phyloP scores from a whole-genome alignment of 2,329 filamentous ascomycete species.

The Aplosporella prunicola region DNA sequence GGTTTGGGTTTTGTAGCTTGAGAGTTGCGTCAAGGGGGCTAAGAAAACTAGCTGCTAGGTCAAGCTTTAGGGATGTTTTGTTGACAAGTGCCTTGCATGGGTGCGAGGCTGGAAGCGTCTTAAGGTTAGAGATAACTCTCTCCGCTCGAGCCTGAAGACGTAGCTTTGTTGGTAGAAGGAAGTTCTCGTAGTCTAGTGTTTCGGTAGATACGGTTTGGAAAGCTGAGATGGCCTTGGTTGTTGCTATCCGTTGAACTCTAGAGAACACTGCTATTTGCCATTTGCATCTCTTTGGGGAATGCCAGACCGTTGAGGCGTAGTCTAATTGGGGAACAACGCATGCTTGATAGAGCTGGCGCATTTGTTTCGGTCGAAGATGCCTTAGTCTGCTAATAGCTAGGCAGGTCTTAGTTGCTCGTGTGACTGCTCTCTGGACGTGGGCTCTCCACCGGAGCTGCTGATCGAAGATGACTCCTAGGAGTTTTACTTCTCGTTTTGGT shows the following conservation, averaged over 20 bases:
- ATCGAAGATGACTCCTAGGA: slow-evolving; percentile 20
- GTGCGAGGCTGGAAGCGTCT: background rate
- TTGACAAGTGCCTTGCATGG: background rate
- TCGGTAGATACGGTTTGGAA: background rate
- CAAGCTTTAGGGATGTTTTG: background rate
- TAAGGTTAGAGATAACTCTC: background rate
- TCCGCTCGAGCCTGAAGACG: background rate
- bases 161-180: background rate
- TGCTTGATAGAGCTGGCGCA: slow-evolving; percentile 19
- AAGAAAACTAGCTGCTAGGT: background rate
- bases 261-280: background rate
- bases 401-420: slow-evolving; percentile 14
- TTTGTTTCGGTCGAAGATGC: slow-evolving; percentile 16
- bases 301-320: slow-evolving; percentile 19
- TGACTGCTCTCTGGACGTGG: slow-evolving; percentile 14
- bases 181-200: slow-evolving; percentile 1
- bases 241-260: background rate
- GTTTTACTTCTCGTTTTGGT: slow-evolving; percentile 16
- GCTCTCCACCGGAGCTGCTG: slow-evolving; percentile 17
- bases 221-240: background rate
- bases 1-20: background rate
- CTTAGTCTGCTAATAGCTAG: slow-evolving; percentile 14
- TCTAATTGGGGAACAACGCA: slow-evolving; percentile 17
- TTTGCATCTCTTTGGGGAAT: slow-evolving; percentile 15
- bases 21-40: background rate